Base-by-base conservation (phyloP, 1,139 yeast species). In the Saccharomyces hybrid region DNA sequence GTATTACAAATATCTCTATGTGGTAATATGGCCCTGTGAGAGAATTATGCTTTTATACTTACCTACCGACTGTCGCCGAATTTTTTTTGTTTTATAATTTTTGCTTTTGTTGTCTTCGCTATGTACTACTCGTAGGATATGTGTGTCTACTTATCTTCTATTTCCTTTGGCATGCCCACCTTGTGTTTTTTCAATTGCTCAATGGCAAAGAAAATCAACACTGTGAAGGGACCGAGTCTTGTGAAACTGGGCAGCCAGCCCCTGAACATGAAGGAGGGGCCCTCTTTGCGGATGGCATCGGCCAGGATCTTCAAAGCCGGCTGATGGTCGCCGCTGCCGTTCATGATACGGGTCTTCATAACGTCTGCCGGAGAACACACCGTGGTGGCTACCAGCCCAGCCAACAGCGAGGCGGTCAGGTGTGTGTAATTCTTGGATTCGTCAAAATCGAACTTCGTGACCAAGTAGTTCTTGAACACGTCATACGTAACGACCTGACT, bases 351-450 rank as follows among this genome's bases (percentile, higher is more conserved):
- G 1, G 96, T 89, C 71, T 88, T 89, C 51, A 89, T 85, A 8
- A 89, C 96, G 70, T 89, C 96, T 8, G 93, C 96, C 0, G 96
- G 96, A 1, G 95, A 86, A 69, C 96, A 89, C 23, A 88, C 86
- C 0, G 96, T 89, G 1, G 96, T 88, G 4, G 96, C 96, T 8
- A 88, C 90, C 42, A 88, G 73, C 13, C 96, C 96, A 0, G 96
- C 95, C 58, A 85, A 68, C 56, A 88, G 73, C 3, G 91, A 84
- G 0, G 95, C 88, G 38, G 83, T 67, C 65, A 89, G 87, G 69
- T 88, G 96, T 2, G 96, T 88, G 0, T 83, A 67, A 60, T 82
- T 82, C 53, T 83, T 79, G 26, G 79, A 72, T 44, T 88, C 82
- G 62, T 86, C 84, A 72, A 84, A 68, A 13, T 73, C 69, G 2